phyloP scores from a whole-genome alignment of 192 early-diverging fungal genomes.

The Backusella tarrabulga region DNA sequence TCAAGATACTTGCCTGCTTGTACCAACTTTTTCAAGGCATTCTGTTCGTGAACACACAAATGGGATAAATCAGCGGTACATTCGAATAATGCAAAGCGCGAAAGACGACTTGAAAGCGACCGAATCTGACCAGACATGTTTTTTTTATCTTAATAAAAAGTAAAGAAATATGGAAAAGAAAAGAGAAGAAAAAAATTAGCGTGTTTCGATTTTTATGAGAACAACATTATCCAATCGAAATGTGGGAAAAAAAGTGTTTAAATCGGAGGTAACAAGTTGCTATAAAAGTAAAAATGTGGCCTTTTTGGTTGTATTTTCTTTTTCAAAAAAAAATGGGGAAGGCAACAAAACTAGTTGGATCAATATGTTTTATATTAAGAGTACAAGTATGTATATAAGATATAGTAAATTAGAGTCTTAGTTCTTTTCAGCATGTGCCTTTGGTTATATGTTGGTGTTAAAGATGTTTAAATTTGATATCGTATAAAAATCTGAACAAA shows the following conservation, averaged over 20 bases:
- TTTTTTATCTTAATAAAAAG: not conserved
- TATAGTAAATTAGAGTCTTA: not conserved
- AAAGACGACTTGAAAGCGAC: slow-evolving; percentile 34
- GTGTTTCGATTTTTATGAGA: not conserved
- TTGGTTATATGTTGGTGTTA: not conserved
- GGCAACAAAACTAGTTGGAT: not conserved
- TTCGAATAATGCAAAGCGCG: slow-evolving; percentile 49
- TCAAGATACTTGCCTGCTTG: slow-evolving; percentile 60
- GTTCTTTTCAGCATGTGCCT: not conserved
- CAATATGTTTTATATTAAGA: not conserved
- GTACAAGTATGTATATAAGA: not conserved
- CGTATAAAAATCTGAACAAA: not conserved
- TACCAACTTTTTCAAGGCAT: slow-evolving; percentile 61
- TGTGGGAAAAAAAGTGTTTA: not conserved
- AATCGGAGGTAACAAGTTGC: not conserved
- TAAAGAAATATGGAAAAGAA: not conserved
- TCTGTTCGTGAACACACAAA: slow-evolving; percentile 53
- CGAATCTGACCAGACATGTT: slow-evolving; percentile 7
- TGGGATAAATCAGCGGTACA: slow-evolving; percentile 58
- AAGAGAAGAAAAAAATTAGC: not conserved
- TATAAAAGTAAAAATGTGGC: slow-evolving; percentile 1
- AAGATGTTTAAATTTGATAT: not conserved
- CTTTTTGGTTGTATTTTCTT: not conserved
- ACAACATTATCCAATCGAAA: not conserved
- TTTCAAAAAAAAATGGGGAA: not conserved